Evolutionary conservation across 2,329 filamentous ascomycete species (phyloP), one percentile per base, ranked within the genome.

Genomic region (Xylariaceae sp.): DNA sequence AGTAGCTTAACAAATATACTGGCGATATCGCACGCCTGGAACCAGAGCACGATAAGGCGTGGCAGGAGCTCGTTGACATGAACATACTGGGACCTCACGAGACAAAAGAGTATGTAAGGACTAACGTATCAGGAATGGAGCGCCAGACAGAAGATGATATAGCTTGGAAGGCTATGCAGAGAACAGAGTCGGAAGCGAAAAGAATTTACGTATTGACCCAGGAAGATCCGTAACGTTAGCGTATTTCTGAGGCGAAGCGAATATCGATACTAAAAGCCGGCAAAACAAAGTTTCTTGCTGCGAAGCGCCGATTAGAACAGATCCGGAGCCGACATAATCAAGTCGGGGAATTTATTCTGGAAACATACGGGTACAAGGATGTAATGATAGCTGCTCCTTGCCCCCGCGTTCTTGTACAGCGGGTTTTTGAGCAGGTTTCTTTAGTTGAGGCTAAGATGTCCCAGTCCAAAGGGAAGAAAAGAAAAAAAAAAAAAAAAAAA

Each of bases 11-110:
- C 32, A 21, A 20, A 41, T n/a, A 42, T n/a, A 26, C 50, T 20
- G 12, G 47, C 47, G 26, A 48, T 7, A 50, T 67, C 19, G 54
- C 70, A 47, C 58, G 62, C 5, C 57, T 63, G 6, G 54, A 67
- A 56, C 59, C 49, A 47, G 41, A 59, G 2, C 60, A 70, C 45
- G 66, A 74, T 45, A 59, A 63, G 56, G 52, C 57, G 2, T 73
- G 71, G 73, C 64, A 71, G 54, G 48, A 65, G 54, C 69, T 75
- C 44, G 64, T 71, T 18, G 69, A 70, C 20, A 53, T 56, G 44
- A 63, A 67, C 1, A 50, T 73, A 19, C 41, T 70, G n/a, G 66
- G 53, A 58, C 62, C 64, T 19, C 21, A 16, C 29, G 69, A 72
- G 62, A 71, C 65, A n/a, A 26, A 26, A 26, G 23, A 26, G 23